Evolutionary conservation across 1,284 basidiomycete genomes (phyloP), one percentile per base, ranked within the genome.

Genomic region (Clitocybe nebularis): DNA sequence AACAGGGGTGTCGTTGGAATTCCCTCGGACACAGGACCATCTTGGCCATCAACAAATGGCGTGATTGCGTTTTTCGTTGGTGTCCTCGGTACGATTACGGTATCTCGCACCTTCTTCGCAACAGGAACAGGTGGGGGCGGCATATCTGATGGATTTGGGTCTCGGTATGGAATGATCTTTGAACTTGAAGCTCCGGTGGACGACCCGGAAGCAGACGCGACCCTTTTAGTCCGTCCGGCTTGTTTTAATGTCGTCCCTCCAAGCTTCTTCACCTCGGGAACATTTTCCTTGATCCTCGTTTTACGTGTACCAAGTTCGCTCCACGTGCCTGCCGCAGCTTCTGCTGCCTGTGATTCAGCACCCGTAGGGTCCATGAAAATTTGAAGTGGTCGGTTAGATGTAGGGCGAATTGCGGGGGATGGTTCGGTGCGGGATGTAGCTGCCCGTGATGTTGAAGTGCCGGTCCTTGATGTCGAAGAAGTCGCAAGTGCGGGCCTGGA

Each of bases 231-330:
- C 44, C 70, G 69, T 20, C 80, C 77, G 11, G 77, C 64, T 45
- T 84, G 79, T 45, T 74, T 77, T 35, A 88, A 48, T 16, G 73
- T 84, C 40, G 82, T 72, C 7, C 84, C 86, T 2, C 61, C 71
- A 39, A 81, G 70, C 65, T 83, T 84, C 57, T 75, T 76, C 14
- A 76, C 73, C 58, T 82, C 81, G 4, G 75, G 76, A 2, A 78
- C 64, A 51, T 89, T 89, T 65, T 89, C 86, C 52, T 88, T 89
- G 46, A 85, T 67, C 39, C 85, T 74, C 7, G 79, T 71, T 57
- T 82, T 83, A 52, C 84, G 81, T 46, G 84, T 81, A 13, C 84
- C 86, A 1, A 89, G 60, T 45, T 87, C 85, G 16, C 76, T 73
- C 74, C 81, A 89, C 4, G 74, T 63, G 43, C 75, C 73, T 2